These are phyloP conservation scores for Cercospora zeina DNA, from an alignment of 2,329 filamentous ascomycete genomes.

Conservation along the genomic window DNA sequence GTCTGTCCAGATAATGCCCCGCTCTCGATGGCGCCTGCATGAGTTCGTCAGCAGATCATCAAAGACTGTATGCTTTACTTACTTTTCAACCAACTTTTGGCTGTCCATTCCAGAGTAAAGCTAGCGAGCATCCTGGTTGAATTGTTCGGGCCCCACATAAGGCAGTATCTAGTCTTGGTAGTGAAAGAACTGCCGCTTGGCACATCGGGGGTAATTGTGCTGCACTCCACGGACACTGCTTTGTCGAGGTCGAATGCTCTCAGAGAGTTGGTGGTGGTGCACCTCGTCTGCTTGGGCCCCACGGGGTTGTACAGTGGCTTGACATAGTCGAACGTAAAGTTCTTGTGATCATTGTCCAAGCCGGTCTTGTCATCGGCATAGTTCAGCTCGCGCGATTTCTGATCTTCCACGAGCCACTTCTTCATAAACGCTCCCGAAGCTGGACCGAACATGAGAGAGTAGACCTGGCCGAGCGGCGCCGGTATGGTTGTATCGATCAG, in stretches of 20 bases:
- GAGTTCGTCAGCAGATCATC: not conserved
- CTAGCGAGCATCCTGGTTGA: conserved; percentile 82
- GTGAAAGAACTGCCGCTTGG: conserved; percentile 89
- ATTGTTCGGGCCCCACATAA: conserved; percentile 88
- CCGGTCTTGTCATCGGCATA: conserved; percentile 81
- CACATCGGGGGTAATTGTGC: conserved; percentile 89
- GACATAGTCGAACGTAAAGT: conserved; percentile 79
- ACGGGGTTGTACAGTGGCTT: conserved; percentile 83
- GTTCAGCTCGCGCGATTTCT: conserved; percentile 85
- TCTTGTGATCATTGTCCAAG: conserved; percentile 67
- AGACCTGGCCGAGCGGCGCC: conserved; percentile 89
- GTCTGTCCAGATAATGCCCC: conserved; percentile 87
- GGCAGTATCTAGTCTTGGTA: conserved; percentile 90
- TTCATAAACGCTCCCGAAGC: conserved; percentile 77
- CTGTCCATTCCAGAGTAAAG: conserved; percentile 91
- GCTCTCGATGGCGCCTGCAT: conserved; percentile 86
- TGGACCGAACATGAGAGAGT: conserved; percentile 81
- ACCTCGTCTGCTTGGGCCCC: conserved; percentile 92
- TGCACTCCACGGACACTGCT: conserved; percentile 75
- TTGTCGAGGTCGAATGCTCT: conserved; percentile 86
- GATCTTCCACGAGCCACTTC: conserved; percentile 81
- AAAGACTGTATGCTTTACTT: conserved; percentile 34
- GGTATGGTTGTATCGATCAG: conserved; percentile 83
- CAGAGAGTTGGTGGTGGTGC: conserved; percentile 81
- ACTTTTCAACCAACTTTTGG: conserved; percentile 98